Evolutionary conservation across 805 yeast species (phyloP), one percentile per base, ranked within the genome.

Genomic region (Groenewaldozyma salmanticensis): DNA sequence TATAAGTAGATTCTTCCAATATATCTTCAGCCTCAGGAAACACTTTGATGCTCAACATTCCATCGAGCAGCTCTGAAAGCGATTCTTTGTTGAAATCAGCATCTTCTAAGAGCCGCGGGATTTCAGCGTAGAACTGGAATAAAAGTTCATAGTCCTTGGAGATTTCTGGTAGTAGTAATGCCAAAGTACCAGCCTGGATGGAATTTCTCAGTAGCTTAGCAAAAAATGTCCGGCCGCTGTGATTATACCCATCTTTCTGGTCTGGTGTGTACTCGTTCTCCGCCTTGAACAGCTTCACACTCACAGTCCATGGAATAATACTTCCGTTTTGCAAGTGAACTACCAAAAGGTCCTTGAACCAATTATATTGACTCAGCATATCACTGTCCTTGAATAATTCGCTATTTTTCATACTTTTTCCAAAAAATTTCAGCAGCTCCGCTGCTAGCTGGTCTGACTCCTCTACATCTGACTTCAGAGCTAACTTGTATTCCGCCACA

Each of bases 41-140:
- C 29, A 7, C 13, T 24, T 24, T 24, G 7, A 24, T 24, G 13
- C 11, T 9, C 13, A 24, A 24, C 29, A 24, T 24, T 24, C 29
- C 29, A 9, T 24, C 29, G 13, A 24, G 29, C 7, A 24, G 7
- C 13, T 9, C 13, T 24, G 29, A 24, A 24, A 24, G 11, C 13
- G 29, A 24, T 24, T 24, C 29, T 13, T 24, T 7, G 13, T 24
- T 9, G n/a, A n/a, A n/a, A n/a, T n/a, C n/a, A n/a, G n/a, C n/a
- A 24, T 24, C 29, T 37, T 38, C 39, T 31, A 27, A 38, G 33
- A 15, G 11, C 31, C 15, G 37, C 34, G 29, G 29, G 7, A 24
- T 24, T 13, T 24, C 29, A 24, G 11, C 13, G 13, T 24, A 24
- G 13, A 24, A 24, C 29, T 24, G 29, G 29, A 24, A 24, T 24